Evolutionary conservation across 192 early-diverging fungal genomes (phyloP).

Genomic region (Backusella sp.): DNA sequence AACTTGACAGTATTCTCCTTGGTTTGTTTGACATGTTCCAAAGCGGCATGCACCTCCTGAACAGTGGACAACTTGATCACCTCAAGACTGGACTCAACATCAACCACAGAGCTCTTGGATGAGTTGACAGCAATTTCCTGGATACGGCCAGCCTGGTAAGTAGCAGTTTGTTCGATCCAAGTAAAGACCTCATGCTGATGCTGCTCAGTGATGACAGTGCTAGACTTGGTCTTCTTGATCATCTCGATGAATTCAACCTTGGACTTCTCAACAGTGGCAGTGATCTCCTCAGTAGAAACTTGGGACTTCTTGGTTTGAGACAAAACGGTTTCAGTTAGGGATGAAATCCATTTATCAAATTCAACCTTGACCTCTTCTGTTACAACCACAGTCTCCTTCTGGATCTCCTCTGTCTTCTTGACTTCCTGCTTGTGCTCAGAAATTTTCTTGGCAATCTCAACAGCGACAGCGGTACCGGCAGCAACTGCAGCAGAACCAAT

Average conservation of each 20-base stretch:
- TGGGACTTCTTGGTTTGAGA: not conserved
- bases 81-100: conserved; percentile 10
- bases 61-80: conserved; percentile 7
- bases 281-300: conserved; percentile 12
- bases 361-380: conserved; percentile 10
- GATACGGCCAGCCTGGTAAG: conserved; percentile 18
- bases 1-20: not conserved
- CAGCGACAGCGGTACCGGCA: conserved; percentile 13
- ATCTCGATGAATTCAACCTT: not conserved
- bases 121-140: conserved; percentile 9
- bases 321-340: conserved; percentile 2
- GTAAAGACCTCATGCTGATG: conserved; percentile 13
- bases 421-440: conserved; percentile 7
- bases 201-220: not conserved
- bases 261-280: conserved; percentile 8
- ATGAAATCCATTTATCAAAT: conserved; percentile 13
- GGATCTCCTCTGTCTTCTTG: not conserved
- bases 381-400: conserved; percentile 5
- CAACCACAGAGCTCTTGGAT: not conserved
- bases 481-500: conserved; percentile 16
- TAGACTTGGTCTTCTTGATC: conserved; percentile 5
- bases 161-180: conserved; percentile 20
- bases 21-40: conserved; percentile 10
- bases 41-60: conserved; percentile 10
- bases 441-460: conserved; percentile 13